Conservation (phyloP, 768 basidiomycete genomes). For the Lactarius hengduanensis region DNA sequence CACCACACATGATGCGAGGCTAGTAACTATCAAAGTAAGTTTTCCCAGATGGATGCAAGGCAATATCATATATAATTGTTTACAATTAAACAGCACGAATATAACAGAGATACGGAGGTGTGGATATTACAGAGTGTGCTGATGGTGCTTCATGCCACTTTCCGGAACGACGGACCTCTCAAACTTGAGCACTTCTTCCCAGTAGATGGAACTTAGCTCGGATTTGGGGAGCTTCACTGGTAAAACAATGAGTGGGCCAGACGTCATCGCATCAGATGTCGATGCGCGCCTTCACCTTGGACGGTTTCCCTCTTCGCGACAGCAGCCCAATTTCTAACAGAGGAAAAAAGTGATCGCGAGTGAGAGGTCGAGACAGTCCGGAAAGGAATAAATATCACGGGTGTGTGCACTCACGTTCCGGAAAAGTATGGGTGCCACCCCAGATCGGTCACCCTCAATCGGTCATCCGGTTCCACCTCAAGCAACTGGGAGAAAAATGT, state of each 20-base stretch:
- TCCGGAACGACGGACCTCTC: background rate
- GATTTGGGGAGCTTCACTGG: slow-evolving; percentile 4
- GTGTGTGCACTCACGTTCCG: slow-evolving; percentile 7
- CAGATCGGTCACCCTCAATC: slow-evolving; percentile 9
- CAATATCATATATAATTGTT: background rate
- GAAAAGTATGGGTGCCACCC: slow-evolving; percentile 1
- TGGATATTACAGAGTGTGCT: background rate
- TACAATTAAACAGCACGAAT: background rate
- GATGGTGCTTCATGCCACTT: background rate
- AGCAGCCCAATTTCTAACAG: background rate
- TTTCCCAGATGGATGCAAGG: no score
- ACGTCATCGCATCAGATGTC: background rate
- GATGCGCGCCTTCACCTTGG: background rate
- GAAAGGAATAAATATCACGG: background rate
- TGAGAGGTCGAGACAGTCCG: no score
- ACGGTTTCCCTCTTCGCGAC: background rate
- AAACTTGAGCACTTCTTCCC: slow-evolving; percentile 16
- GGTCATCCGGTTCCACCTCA: slow-evolving; percentile 9
- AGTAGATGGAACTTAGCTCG: slow-evolving; percentile 1
- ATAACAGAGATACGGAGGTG: background rate
- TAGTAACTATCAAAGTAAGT: no score
- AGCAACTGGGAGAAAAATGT: slow-evolving; percentile 10
- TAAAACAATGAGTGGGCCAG: background rate
- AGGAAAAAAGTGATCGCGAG: background rate
- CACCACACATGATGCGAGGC: no score